Evolutionary conservation across 1,284 basidiomycete species (phyloP), one percentile per base, ranked within the genome.

Genomic region (Retiboletus fuscus): DNA sequence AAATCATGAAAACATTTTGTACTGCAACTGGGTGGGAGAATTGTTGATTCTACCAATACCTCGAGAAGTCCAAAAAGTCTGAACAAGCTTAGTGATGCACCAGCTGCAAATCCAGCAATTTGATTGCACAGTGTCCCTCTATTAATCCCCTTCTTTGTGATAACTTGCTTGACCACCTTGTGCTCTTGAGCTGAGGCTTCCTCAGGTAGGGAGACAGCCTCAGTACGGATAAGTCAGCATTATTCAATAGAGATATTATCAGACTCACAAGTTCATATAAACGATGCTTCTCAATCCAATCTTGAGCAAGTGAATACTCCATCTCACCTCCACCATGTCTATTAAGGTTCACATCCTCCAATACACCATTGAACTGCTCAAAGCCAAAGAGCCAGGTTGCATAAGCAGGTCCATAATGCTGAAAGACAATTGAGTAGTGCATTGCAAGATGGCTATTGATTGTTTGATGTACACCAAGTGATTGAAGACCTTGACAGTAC

Each of bases 331-430:
- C 55, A 57, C 28, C 13, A 34, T 57, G 55, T 24, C 55, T 28
- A 34, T 57, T 57, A 16, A 57, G 28, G 34, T 57, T 57, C 8
- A 57, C 30, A 12, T 57, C 30, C 13, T 57, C 55, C 24, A 57
- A 24, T 34, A 57, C 55, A 57, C 55, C 55, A 57, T 57, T 57
- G 55, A 57, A 57, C 28, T 16, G 55, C 34, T 57, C 55, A 22
- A 57, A 57, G 7, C 55, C 55, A 34, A 57, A 57, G 30, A 57
- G 55, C 55, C 55, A 57, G 7, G 55, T 57, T 57, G 55, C 55
- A 34, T 57, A 57, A 20, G 55, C 55, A 24, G 55, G 55, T 16
- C 55, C 55, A 26, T 57, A 57, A 24, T 28, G 30, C 16, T 22
- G 30, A 28, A 57, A 57, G 24, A 57, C 22, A 10, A 34, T 20